Evolutionary conservation across 2,329 filamentous ascomycete genomes (phyloP).

Genomic region (Fusarium sp.): DNA sequence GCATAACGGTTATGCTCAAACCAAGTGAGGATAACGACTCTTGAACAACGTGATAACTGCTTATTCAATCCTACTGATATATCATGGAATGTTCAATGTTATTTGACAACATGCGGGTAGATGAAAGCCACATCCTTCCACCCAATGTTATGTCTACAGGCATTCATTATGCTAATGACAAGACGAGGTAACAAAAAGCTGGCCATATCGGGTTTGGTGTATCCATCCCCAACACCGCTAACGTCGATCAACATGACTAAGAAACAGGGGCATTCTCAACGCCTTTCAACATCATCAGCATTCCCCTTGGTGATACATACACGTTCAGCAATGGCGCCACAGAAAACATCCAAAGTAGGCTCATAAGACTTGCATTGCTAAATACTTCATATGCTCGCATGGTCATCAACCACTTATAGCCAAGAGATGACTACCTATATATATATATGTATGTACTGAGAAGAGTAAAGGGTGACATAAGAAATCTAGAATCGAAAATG

Average conservation of each 20-base stretch:
- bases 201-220: conserved; percentile 3
- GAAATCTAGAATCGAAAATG: conserved; percentile 18
- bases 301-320: too few relatives aligned
- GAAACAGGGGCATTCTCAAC: conserved; percentile 22
- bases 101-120: background rate
- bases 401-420: background rate
- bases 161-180: background rate
- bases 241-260: conserved; percentile 14
- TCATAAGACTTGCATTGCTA: conserved; percentile 14
- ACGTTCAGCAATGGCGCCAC: background rate
- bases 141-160: background rate
- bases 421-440: conserved; percentile 23
- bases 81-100: background rate
- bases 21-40: background rate
- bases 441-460: conserved; percentile 34
- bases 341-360: background rate
- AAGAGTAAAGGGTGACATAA: conserved; percentile 25
- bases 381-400: conserved; percentile 13
- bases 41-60: background rate
- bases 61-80: background rate
- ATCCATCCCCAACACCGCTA: conserved; percentile 10
- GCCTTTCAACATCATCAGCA: background rate
- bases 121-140: background rate
- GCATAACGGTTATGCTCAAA: conserved; percentile 13
- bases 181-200: background rate